A percentile compares a stretch with the other conserved stretches of the same genome.
Evolutionary conservation across 345 rosid genomes (phyloP).

Genomic region (Arabidopsis arenosa): DNA sequence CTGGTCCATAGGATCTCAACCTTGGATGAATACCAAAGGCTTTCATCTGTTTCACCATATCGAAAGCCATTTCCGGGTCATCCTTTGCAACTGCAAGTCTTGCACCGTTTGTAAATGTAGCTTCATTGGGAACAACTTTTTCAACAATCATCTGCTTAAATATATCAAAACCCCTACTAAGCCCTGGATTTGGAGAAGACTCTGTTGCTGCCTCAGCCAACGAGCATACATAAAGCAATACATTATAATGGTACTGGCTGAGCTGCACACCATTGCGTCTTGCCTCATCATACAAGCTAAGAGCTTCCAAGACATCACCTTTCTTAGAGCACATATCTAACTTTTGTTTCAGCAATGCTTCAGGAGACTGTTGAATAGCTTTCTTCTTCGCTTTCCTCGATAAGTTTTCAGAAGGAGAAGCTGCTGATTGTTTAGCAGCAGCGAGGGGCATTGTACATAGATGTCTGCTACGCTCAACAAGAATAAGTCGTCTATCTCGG

Average conservation of each 20-base stretch:
- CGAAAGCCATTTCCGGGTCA: slow-evolving; percentile 91
- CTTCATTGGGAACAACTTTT: slow-evolving; percentile 77
- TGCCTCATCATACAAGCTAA: slow-evolving; percentile 83
- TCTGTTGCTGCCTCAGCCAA: slow-evolving; percentile 48
- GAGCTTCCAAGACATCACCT: slow-evolving; percentile 73
- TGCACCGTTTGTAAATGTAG: slow-evolving; percentile 85
- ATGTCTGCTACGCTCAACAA: slow-evolving; percentile 43
- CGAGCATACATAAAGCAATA: slow-evolving; percentile 81
- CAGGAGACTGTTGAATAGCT: slow-evolving; percentile 65
- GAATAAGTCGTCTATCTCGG: slow-evolving; percentile 35
- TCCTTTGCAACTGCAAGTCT: slow-evolving; percentile 78
- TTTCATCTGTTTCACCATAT: slow-evolving; percentile 84
- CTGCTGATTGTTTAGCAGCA: slow-evolving; percentile 49
- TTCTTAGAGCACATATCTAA: slow-evolving; percentile 72
- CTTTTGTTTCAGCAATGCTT: slow-evolving; percentile 55
- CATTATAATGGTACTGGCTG: slow-evolving; percentile 67
- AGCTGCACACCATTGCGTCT: slow-evolving; percentile 54
- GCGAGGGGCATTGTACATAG: slow-evolving; percentile 50
- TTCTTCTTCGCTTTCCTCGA: slow-evolving; percentile 60
- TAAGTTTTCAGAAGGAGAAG: slow-evolving; percentile 29
- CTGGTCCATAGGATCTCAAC: slow-evolving; percentile 88
- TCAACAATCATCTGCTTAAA: slow-evolving; percentile 72
- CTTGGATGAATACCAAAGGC: slow-evolving; percentile 66
- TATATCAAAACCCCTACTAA: slow-evolving; percentile 80
- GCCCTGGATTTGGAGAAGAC: slow-evolving; percentile 47